Evolutionary conservation across 352 stramenopile genomes (phyloP).

Genomic region (Saprolegnia diclina): DNA sequence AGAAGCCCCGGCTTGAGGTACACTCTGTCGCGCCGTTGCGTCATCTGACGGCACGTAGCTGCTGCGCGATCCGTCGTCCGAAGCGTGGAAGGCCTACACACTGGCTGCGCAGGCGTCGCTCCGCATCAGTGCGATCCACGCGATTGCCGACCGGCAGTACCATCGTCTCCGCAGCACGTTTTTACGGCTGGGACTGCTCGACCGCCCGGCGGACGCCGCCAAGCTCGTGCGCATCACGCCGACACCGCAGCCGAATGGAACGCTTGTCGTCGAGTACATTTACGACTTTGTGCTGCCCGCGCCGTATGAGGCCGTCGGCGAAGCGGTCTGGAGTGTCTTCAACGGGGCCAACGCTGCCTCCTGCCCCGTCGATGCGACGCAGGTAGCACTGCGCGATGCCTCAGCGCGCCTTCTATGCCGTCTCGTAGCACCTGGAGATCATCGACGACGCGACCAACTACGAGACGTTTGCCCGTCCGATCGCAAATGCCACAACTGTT

Average conservation of each 20-base stretch:
- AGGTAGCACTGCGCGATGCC: neutral
- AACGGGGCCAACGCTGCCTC: slow-evolving; percentile 1
- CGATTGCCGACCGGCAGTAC: slow-evolving; percentile 18
- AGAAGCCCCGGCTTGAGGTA: slow-evolving; percentile 20
- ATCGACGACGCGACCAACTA: slow-evolving; percentile 12
- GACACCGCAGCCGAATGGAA: neutral
- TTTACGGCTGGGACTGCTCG: slow-evolving; percentile 1
- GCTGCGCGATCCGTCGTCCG: neutral
- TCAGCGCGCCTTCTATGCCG: too few relatives aligned
- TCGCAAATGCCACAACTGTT: neutral
- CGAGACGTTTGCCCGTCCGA: slow-evolving; percentile 1
- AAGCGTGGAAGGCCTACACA: slow-evolving; percentile 19
- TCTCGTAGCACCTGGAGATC: neutral
- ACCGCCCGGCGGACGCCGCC: neutral
- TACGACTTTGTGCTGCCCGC: slow-evolving; percentile 13
- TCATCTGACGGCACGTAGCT: neutral
- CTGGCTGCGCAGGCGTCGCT: slow-evolving; percentile 13
- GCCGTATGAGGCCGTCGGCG: slow-evolving; percentile 2
- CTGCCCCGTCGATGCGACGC: neutral
- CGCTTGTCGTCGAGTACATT: slow-evolving; percentile 2
- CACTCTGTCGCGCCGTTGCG: neutral
- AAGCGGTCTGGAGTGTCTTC: slow-evolving; percentile 16
- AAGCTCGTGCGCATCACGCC: neutral
- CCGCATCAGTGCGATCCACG: slow-evolving; percentile 7
- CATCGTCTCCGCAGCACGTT: slow-evolving; percentile 8